phyloP scores from a whole-genome alignment of 768 basidiomycete species.

The Auricularia auricula-judae region DNA sequence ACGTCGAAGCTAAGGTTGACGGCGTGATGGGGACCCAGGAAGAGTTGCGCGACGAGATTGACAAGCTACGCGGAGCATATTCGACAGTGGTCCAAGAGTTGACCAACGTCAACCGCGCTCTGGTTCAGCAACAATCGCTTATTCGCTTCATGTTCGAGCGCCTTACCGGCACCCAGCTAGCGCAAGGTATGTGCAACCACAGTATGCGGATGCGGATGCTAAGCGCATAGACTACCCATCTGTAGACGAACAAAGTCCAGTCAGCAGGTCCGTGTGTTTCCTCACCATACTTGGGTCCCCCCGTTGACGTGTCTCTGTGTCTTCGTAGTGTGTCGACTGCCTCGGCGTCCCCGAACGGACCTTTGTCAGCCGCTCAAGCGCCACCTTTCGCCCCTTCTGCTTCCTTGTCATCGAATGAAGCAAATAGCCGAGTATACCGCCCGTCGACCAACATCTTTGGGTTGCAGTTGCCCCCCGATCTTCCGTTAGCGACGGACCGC shows the following conservation, averaged over 20 bases:
- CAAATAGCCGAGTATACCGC: background rate
- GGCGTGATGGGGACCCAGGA: slow-evolving; percentile 31
- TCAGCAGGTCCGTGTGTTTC: background rate
- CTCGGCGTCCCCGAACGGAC: background rate
- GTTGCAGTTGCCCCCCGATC: background rate
- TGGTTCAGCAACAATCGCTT: slow-evolving; percentile 51
- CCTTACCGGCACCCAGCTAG: background rate
- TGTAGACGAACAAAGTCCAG: background rate
- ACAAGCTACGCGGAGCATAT: slow-evolving; percentile 51
- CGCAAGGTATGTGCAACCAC: background rate
- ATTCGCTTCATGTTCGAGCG: background rate
- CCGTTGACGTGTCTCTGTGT: background rate
- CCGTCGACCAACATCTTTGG: background rate
- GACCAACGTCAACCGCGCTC: slow-evolving; percentile 58
- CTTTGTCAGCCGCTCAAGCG: background rate
- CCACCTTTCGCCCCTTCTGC: background rate
- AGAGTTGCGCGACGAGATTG: slow-evolving; percentile 29
- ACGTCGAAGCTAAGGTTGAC: slow-evolving; percentile 40
- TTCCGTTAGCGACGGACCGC: background rate
- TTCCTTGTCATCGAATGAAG: background rate
- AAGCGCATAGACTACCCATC: background rate
- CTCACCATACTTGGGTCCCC: background rate
- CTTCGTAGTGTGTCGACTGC: background rate
- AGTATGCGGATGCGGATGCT: too few relatives aligned
- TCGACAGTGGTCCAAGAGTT: slow-evolving; percentile 60